Evolutionary conservation across 306 rosid species (phyloP), one percentile per base, ranked within the genome.

Genomic region (Heteromeles arbutifolia): DNA sequence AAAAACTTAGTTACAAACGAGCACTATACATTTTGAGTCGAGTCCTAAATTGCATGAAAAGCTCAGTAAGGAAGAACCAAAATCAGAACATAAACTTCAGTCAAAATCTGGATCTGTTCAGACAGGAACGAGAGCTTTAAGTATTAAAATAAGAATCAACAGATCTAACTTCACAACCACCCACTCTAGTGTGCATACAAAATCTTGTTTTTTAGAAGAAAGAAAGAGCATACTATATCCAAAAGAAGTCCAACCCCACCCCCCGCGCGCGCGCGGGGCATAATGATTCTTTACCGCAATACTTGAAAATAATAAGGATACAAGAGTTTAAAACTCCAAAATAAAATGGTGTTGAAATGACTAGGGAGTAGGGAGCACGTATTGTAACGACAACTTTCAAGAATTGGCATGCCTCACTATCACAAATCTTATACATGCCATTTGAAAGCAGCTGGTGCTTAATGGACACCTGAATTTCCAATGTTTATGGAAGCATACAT

Each of bases 391-490:
- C 43, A 43, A 73, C 21, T 41, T 44, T 67, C 15, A 44, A 19
- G 58, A 31, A 41, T 25, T 66, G 72, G 48, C 24, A 28, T 44
- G 70, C 44, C 21, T 12, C 76, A 25, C 71, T 45, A 58, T 61
- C 79, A 69, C 62, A 74, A 74, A 59, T 58, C 61, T 34, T 37
- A 68, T 39, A 50, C 43, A 50, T 50, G 50, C 32, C 10, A 48
- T 26, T 3, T 2, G n/a, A 29, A 21, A 58, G 59, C 15, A 34
- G 31, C 53, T 44, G 52, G 22, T 58, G 44, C 34, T 79, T 56
- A 52, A 62, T 29, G 22, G 58, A 29, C 65, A 72, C 50, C 50
- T 21, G 67, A 59, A 54, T 37, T 26, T 73, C 68, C 26, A 26
- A 17, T 24, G 24, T 24, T 13, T 24, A 37, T 58, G 45, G 65